A percentile compares a stretch with the other conserved stretches of the same genome.
These are phyloP conservation scores for Fonsecaea nubica DNA, from an alignment of 2,329 filamentous ascomycete species.

Conservation along the genomic window DNA sequence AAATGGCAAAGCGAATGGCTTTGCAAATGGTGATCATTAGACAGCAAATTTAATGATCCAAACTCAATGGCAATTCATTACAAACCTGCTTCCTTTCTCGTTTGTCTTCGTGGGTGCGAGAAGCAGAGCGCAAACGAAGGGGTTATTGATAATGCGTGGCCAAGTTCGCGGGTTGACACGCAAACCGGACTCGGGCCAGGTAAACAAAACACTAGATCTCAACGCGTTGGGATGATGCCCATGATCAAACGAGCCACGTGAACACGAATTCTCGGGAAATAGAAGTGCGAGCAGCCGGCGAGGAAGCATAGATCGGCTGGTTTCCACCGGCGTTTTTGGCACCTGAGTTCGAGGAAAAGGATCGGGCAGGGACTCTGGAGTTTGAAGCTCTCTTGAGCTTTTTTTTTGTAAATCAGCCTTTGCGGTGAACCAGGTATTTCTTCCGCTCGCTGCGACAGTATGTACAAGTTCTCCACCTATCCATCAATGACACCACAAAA, in stretches of 20 bases:
- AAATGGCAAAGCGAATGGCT: conserved; percentile 44
- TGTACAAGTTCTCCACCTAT: conserved; percentile 28
- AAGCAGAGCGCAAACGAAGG: too few relatives aligned
- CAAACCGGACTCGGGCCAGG: background rate
- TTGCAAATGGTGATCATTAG: conserved; percentile 40
- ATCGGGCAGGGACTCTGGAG: background rate
- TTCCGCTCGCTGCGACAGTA: conserved; percentile 23
- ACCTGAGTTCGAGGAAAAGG: background rate
- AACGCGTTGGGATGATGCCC: background rate
- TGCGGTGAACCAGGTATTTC: background rate
- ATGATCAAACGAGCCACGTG: background rate
- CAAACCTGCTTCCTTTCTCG: conserved; percentile 3
- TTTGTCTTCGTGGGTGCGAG: too few relatives aligned
- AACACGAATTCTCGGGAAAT: background rate
- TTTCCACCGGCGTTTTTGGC: background rate
- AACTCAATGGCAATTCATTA: conserved; percentile 34
- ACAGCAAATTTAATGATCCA: conserved; percentile 35
- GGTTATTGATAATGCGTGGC: background rate
- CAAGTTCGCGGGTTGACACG: background rate
- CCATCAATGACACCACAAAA: background rate
- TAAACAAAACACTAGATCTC: background rate
- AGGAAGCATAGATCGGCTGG: background rate
- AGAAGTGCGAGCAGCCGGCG: background rate
- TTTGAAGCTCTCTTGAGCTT: background rate
- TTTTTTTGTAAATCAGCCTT: background rate